These are phyloP conservation scores for Rhodosporidiobolus sp. DNA, from an alignment of 768 basidiomycete genomes.

Conservation along the genomic window DNA sequence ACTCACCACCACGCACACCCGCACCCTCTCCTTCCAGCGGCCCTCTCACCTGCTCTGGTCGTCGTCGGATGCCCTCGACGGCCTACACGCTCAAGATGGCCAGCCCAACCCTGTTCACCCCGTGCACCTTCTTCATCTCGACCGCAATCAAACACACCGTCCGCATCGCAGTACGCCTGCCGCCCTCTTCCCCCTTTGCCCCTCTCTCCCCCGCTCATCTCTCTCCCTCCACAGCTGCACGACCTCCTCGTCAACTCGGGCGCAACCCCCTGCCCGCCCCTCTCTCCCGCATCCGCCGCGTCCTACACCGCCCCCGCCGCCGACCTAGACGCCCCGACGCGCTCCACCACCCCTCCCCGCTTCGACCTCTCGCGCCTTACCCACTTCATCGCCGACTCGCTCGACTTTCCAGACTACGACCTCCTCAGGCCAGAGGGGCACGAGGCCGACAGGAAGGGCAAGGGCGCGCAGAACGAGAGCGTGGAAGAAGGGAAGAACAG, in stretches of 20 bases:
- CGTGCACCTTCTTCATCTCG: slow-evolving; percentile 14
- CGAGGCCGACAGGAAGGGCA: slow-evolving; percentile 45
- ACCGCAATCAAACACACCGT: slow-evolving; percentile 1
- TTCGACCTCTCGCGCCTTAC: slow-evolving; percentile 51
- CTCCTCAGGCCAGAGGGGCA: slow-evolving; percentile 49
- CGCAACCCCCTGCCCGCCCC: slow-evolving; percentile 12
- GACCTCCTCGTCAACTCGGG: slow-evolving; percentile 21
- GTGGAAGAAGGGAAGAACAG: background rate
- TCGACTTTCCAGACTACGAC: slow-evolving; percentile 60
- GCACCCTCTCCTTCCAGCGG: no score
- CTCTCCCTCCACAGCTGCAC: slow-evolving; percentile 13
- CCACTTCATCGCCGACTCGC: slow-evolving; percentile 61
- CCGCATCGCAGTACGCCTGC: slow-evolving; percentile 1
- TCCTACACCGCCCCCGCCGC: background rate
- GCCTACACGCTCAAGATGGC: background rate
- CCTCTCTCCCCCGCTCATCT: background rate
- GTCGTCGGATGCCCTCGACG: background rate
- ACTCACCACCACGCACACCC: no score
- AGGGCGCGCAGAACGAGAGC: background rate
- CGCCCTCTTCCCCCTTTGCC: background rate
- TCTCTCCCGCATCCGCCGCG: no score
- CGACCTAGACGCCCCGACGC: background rate
- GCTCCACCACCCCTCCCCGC: background rate
- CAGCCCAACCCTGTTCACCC: slow-evolving; percentile 3
- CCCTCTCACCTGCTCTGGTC: background rate